Base-by-base conservation (phyloP, 306 rosid genomes). In the Fagus sylvatica region DNA sequence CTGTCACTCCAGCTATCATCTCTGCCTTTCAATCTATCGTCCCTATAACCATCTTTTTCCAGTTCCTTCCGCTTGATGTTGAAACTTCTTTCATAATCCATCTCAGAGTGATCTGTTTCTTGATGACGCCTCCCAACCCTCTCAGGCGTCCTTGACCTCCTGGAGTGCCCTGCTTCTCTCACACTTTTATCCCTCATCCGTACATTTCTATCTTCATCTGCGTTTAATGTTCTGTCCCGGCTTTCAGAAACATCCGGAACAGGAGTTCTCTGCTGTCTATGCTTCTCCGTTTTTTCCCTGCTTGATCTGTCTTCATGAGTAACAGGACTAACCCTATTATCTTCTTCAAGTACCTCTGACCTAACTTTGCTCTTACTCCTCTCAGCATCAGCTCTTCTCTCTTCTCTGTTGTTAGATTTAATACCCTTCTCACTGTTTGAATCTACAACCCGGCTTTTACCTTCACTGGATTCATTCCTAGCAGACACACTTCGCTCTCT, bases 141-240 rank as follows among this genome's bases (percentile, higher is more conserved):
- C 76, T 94, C 98, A n/a, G 98, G 98, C 8, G 97, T 92, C 78
- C 81, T 87, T 19, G 95, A 90, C 81, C 89, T 91, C 67, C 85
- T 85, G 0, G 88, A 53, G 59, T 65, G 88, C 76, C 92, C 92
- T 2, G 57, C 69, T 69, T 95, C 97, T 81, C 85, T 89, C 15
- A 78, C 51, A 78, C 78, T 69, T 78, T 88, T 95, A 84, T 95
- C 99, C 84, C 86, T 92, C 56, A 62, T 67, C 83, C 89, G 67
- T 6, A 37, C 61, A 70, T 34, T 87, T 48, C 85, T 92, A 76
- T 91, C 95, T 16, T 92, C 98, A 65, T 92, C 98, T 10, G 69
- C 90, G 83, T 82, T 88, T 11, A 51, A 68, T 1, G 84, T 75
- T 82, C 78, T 88, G 56, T 95, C 98, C 83, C 90, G 81, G 81